phyloP scores from a whole-genome alignment of 2,329 filamentous ascomycete genomes.

The Colletotrichum spaethianum region DNA sequence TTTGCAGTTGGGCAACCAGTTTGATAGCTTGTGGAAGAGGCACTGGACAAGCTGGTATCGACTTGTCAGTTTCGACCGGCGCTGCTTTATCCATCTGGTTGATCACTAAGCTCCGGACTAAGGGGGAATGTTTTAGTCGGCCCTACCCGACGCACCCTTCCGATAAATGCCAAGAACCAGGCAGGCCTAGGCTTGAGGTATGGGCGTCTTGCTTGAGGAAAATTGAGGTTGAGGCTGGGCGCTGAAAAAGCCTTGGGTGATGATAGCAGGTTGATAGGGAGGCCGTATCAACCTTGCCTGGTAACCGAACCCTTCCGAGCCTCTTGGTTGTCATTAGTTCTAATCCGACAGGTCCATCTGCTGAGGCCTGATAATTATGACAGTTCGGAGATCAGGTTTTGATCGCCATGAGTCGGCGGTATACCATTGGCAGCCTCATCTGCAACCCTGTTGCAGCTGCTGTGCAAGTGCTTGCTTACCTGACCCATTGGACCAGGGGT shows the following conservation, averaged over 20 bases:
- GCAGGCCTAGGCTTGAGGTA: conserved; percentile 2
- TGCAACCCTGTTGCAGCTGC: conserved; percentile 1
- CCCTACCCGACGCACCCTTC: conserved; percentile 28
- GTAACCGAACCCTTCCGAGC: conserved; percentile 5
- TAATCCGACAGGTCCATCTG: background rate
- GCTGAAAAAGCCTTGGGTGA: background rate
- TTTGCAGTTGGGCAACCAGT: background rate
- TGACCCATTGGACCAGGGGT: conserved; percentile 12
- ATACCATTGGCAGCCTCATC: conserved; percentile 12
- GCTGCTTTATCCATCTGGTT: background rate
- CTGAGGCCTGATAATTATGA: conserved; percentile 1
- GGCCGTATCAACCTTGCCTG: background rate
- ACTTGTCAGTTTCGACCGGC: background rate
- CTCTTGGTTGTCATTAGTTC: conserved; percentile 3
- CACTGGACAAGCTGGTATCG: background rate
- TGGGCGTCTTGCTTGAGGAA: conserved; percentile 10
- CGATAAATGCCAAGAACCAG: conserved; percentile 10
- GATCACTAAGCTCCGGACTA: background rate
- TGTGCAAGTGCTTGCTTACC: conserved; percentile 25
- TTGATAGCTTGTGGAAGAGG: conserved; percentile 1
- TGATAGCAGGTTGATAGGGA: conserved; percentile 3
- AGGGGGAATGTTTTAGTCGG: conserved; percentile 11
- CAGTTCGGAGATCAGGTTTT: background rate
- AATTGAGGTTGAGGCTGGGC: conserved; percentile 11
- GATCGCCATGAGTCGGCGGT: conserved; percentile 10